Percentiles rank a stretch among this genome's conserved stretches.
Evolutionary conservation across 2,329 filamentous ascomycete genomes (phyloP).

Genomic region (Hypoxylon sp.): DNA sequence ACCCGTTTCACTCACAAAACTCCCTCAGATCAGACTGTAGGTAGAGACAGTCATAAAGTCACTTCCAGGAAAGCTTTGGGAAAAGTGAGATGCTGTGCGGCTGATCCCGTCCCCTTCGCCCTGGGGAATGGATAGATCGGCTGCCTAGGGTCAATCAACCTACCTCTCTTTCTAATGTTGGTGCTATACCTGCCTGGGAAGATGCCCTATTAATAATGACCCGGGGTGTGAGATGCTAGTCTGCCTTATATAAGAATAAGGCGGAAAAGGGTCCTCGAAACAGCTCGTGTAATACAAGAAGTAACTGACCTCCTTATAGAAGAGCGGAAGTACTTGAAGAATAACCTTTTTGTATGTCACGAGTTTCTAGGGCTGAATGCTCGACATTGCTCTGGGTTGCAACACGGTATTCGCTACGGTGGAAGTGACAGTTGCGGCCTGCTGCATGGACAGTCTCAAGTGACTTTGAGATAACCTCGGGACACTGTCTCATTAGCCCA

Average conservation of each 20-base stretch:
- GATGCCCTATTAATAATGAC: slow-evolving; percentile 35
- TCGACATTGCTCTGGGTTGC: slow-evolving; percentile 26
- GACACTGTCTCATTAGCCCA: slow-evolving; percentile 32
- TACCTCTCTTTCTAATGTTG: slow-evolving; percentile 23
- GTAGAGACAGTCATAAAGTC: slow-evolving; percentile 52
- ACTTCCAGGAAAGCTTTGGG: slow-evolving; percentile 47
- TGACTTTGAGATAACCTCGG: slow-evolving; percentile 19
- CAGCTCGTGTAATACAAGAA: slow-evolving; percentile 17
- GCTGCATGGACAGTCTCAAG: slow-evolving; percentile 40
- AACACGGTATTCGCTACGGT: slow-evolving; percentile 36
- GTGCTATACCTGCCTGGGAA: slow-evolving; percentile 38
- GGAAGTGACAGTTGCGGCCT: slow-evolving; percentile 22
- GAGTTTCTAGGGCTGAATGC: slow-evolving; percentile 41
- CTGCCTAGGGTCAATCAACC: slow-evolving; percentile 49
- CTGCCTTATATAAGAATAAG: slow-evolving; percentile 24
- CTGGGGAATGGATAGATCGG: slow-evolving; percentile 42
- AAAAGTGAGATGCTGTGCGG: slow-evolving; percentile 50
- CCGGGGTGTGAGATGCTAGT: slow-evolving; percentile 25
- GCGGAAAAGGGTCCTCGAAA: slow-evolving; percentile 19
- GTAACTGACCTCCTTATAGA: slow-evolving; percentile 17
- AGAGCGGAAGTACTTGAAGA: slow-evolving; percentile 23
- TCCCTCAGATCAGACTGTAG: slow-evolving; percentile 40
- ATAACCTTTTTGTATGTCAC: slow-evolving; percentile 35
- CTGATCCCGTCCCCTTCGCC: slow-evolving; percentile 52
- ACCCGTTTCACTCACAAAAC: slow-evolving; percentile 40